Conservation (phyloP, 2,329 filamentous ascomycete species). For the Colletotrichum chrysophilum region DNA sequence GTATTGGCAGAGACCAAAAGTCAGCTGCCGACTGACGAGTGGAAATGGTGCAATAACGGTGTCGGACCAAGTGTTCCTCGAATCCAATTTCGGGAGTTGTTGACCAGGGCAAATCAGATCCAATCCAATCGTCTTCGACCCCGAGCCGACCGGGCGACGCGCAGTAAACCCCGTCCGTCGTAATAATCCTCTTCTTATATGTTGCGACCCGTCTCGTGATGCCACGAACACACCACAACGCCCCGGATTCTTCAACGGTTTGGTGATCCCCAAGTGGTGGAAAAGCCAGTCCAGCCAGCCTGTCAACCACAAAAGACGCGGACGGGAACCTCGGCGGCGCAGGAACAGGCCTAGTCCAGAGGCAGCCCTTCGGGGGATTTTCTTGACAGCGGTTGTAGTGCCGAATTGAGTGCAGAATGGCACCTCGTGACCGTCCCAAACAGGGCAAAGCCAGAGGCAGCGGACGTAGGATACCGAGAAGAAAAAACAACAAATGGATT, state of each 20-base stretch:
- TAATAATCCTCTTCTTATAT: background rate
- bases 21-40: background rate
- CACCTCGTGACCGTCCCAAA: constrained; percentile 18
- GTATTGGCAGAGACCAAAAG: background rate
- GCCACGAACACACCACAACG: background rate
- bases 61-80: background rate
- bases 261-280: background rate
- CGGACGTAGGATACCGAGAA: constrained; percentile 1
- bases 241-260: background rate
- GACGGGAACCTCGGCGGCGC: background rate
- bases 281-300: background rate
- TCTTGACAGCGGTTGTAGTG: background rate
- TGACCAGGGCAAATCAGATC: background rate
- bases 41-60: background rate
- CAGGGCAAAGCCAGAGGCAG: background rate
- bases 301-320: background rate
- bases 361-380: background rate
- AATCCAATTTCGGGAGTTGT: background rate
- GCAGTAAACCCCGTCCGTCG: background rate
- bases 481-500: background rate
- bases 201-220: background rate
- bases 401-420: constrained; percentile 11
- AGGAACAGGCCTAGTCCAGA: background rate
- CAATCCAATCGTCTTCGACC: background rate
- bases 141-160: background rate